A percentile compares a stretch with the other conserved stretches of the same genome.
Evolutionary conservation across 306 rosid genomes (phyloP).

Genomic region (Trifolium dubium): DNA sequence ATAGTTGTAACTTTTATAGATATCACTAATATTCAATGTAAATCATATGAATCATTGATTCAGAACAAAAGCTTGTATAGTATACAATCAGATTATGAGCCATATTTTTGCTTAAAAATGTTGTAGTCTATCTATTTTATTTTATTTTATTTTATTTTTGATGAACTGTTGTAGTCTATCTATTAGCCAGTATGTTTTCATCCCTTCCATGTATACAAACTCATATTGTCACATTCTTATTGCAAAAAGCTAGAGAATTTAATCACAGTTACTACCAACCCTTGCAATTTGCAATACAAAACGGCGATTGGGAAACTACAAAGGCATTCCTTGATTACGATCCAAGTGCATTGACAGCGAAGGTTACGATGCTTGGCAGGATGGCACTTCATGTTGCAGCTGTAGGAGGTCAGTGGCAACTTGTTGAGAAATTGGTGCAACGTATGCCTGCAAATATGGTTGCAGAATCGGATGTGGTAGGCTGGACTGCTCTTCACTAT

Average conservation of each 20-base stretch:
- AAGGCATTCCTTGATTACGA: conserved; percentile 45
- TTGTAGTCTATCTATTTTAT: no score
- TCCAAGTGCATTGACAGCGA: conserved; percentile 50
- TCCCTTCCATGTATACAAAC: conserved; percentile 10
- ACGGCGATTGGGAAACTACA: conserved; percentile 59
- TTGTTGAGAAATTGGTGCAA: conserved; percentile 48
- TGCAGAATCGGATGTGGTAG: conserved; percentile 44
- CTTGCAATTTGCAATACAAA: conserved; percentile 49
- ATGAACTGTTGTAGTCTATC: no score
- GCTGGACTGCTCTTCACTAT: conserved; percentile 53
- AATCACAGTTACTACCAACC: conserved; percentile 51
- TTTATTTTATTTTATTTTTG: no score
- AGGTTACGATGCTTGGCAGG: conserved; percentile 41
- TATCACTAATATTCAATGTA: no score
- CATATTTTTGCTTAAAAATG: no score
- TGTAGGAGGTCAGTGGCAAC: conserved; percentile 50
- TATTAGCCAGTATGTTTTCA: no score
- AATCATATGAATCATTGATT: no score
- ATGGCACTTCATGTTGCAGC: conserved; percentile 55
- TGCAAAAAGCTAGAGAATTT: conserved; percentile 50
- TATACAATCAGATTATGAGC: no score
- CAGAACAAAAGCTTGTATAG: no score
- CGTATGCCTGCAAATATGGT: conserved; percentile 40
- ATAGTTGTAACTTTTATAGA: no score
- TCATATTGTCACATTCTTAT: conserved; percentile 9